Evolutionary conservation across 1,284 basidiomycete genomes (phyloP).

Genomic region (Malassezia vespertilionis): DNA sequence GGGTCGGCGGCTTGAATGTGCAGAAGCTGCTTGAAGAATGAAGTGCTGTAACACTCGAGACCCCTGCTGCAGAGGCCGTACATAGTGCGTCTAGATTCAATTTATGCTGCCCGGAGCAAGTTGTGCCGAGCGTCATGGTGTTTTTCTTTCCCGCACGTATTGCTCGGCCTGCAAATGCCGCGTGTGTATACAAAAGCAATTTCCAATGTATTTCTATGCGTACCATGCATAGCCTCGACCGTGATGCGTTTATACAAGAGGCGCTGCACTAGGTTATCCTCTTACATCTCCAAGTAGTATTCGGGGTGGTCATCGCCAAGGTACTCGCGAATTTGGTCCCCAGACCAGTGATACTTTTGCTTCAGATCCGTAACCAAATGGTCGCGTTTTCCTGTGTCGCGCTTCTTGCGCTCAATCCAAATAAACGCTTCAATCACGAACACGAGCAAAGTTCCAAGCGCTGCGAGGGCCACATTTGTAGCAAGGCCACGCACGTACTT

Average conservation of each 20-base stretch:
- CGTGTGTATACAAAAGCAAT: too few species aligned
- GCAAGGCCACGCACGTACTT: conserved; percentile 24
- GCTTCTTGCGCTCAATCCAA: conserved; percentile 23
- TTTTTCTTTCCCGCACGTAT: too few species aligned
- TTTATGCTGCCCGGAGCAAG: too few species aligned
- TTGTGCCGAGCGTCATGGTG: too few species aligned
- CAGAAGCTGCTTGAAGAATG: conserved; percentile 7
- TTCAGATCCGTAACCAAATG: conserved; percentile 22
- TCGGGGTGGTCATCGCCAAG: conserved; percentile 38
- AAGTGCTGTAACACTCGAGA: too few species aligned
- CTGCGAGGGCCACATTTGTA: conserved; percentile 27
- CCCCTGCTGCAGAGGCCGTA: too few species aligned
- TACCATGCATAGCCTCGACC: too few species aligned
- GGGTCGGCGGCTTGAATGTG: conserved; percentile 12
- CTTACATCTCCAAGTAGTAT: conserved; percentile 18
- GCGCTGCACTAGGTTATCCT: too few species aligned
- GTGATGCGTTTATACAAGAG: too few species aligned
- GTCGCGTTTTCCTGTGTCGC: conserved; percentile 27
- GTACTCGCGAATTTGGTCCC: conserved; percentile 27
- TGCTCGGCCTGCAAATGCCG: too few species aligned
- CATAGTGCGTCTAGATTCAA: too few species aligned
- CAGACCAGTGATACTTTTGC: conserved; percentile 20
- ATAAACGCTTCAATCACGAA: conserved; percentile 26
- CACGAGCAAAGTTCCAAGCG: conserved; percentile 20
- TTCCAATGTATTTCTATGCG: too few species aligned